phyloP scores from a whole-genome alignment of 2,329 filamentous ascomycete genomes.

The Colletotrichum sp. region DNA sequence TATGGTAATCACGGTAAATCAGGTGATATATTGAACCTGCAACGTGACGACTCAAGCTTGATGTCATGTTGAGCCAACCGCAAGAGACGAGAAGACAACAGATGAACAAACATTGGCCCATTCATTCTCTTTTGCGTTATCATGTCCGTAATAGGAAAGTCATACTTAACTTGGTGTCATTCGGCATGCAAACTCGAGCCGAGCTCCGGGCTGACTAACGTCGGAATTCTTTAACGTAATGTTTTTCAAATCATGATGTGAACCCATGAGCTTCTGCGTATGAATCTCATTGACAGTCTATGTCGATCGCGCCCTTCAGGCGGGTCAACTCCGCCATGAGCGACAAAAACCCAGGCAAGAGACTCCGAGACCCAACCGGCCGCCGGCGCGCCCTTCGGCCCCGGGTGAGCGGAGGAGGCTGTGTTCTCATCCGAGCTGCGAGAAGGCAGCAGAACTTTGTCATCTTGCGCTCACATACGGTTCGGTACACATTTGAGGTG shows the following conservation, averaged over 20 bases:
- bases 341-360: not conserved
- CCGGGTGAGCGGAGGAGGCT: not conserved
- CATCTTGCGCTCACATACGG: too few species aligned
- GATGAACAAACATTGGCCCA: too few species aligned
- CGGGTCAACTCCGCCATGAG: not conserved
- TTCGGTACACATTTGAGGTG: not conserved
- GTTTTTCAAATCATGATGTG: not conserved
- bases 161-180: not conserved
- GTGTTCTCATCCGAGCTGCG: not conserved
- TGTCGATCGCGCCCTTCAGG: not conserved
- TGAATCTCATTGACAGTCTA: not conserved
- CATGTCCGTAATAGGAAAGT: not conserved
- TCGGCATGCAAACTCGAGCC: not conserved
- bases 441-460: not conserved
- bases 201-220: not conserved
- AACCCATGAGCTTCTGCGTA: not conserved
- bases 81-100: not conserved
- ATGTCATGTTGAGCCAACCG: not conserved
- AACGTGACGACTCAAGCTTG: not conserved
- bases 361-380: not conserved
- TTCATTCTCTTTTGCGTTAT: not conserved
- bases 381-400: not conserved
- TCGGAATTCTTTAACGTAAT: not conserved
- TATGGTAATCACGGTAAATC: not conserved
- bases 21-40: not conserved